Evolutionary conservation across 768 basidiomycete genomes (phyloP).

Genomic region (Rhodocollybia butyracea): DNA sequence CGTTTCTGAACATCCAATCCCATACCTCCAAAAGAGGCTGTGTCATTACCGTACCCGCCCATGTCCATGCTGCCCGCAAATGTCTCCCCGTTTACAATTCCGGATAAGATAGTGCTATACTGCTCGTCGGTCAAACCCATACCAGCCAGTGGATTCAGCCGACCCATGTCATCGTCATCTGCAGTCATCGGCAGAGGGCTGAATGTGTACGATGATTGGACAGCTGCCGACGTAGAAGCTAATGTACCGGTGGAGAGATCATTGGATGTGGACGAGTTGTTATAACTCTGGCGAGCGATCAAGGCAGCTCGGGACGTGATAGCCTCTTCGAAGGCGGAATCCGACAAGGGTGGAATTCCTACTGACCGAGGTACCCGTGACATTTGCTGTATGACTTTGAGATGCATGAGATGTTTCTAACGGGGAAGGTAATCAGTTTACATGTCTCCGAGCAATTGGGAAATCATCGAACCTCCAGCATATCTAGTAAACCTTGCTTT

Average conservation of each 20-base stretch:
- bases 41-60: constrained; percentile 19
- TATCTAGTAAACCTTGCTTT: constrained; percentile 85
- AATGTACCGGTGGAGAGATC: neutral
- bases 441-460: neutral
- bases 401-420: constrained; percentile 81
- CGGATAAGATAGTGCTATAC: constrained; percentile 75
- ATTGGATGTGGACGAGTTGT: constrained; percentile 8
- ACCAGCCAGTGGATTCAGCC: constrained; percentile 80
- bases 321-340: constrained; percentile 51
- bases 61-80: constrained; percentile 39
- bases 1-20: constrained; percentile 18
- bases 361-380: constrained; percentile 60
- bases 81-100: constrained; percentile 63
- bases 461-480: constrained; percentile 72
- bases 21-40: constrained; percentile 12
- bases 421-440: neutral
- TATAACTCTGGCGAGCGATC: neutral
- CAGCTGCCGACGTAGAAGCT: neutral
- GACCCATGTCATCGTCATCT: constrained; percentile 46
- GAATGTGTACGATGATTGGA: constrained; percentile 11
- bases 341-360: constrained; percentile 62
- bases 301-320: constrained; percentile 38
- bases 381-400: constrained; percentile 83
- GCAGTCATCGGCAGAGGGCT: constrained; percentile 14
- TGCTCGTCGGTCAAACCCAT: constrained; percentile 90